phyloP scores from a whole-genome alignment of 2,329 filamentous ascomycete genomes.

The Xylaria sp. region DNA sequence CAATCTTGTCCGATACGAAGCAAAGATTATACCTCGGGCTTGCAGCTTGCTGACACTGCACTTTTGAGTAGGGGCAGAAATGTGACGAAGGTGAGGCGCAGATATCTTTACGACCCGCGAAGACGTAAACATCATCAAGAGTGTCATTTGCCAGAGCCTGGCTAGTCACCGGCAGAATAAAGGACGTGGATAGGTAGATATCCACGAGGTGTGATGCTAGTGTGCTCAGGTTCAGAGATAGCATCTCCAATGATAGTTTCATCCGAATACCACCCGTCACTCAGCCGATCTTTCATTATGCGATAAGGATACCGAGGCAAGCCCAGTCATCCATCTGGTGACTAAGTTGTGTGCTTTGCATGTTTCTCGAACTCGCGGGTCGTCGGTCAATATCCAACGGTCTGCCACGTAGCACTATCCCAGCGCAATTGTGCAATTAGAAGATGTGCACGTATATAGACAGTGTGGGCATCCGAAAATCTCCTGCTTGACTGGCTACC shows the following conservation, averaged over 20 bases:
- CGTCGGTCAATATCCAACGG: too few species aligned
- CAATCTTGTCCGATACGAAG: constrained; percentile 2
- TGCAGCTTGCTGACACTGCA: not conserved
- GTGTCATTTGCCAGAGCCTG: constrained; percentile 6
- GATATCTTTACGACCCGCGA: constrained; percentile 21
- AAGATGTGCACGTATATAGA: too few species aligned
- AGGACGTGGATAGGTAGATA: not conserved
- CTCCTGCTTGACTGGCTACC: too few species aligned
- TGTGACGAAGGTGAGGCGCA: constrained; percentile 14
- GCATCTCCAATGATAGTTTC: not conserved
- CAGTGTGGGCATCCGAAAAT: too few species aligned
- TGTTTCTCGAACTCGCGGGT: too few species aligned
- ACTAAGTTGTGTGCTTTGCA: too few species aligned
- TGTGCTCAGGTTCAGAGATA: not conserved
- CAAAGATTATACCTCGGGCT: not conserved
- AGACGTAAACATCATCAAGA: constrained; percentile 12
- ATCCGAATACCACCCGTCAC: not conserved
- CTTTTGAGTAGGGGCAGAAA: constrained; percentile 7
- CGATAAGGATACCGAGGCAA: too few species aligned
- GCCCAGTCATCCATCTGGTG: too few species aligned
- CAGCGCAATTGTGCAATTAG: too few species aligned
- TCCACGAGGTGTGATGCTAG: not conserved
- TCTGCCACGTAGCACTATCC: too few species aligned
- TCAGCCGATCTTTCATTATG: not conserved
- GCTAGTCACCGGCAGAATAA: not conserved